Percentiles rank a stretch among this genome's conserved stretches.
These are phyloP conservation scores for Syzygium aromaticum DNA, from an alignment of 345 rosid species.

Conservation along the genomic window DNA sequence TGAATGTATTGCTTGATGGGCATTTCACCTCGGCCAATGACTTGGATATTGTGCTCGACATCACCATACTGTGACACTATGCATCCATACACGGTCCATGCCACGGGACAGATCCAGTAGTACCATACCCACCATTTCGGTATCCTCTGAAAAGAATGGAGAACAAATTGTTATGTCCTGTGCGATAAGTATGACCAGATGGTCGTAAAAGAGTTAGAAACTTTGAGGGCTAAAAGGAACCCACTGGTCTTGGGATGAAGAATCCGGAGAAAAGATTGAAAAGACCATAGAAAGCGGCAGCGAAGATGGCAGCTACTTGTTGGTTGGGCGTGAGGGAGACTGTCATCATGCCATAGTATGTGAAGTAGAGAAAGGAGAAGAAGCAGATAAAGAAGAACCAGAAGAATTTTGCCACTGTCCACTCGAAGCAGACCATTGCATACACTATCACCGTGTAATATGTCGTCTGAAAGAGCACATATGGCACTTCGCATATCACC, in stretches of 20 bases:
- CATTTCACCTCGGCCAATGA: slow-evolving; percentile 24
- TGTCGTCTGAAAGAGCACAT: slow-evolving; percentile 49
- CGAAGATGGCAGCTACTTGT: slow-evolving; percentile 77
- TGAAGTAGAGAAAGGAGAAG: slow-evolving; percentile 90
- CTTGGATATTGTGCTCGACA: slow-evolving; percentile 21
- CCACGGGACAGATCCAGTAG: slow-evolving; percentile 82
- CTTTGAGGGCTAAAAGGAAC: slow-evolving; percentile 8
- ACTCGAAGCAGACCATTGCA: slow-evolving; percentile 70
- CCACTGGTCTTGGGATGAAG: slow-evolving; percentile 78
- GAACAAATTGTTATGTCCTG: neutral
- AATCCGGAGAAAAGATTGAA: slow-evolving; percentile 90
- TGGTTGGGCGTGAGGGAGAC: slow-evolving; percentile 81
- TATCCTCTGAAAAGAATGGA: slow-evolving; percentile 34
- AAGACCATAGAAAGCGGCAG: slow-evolving; percentile 65
- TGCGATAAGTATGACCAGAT: neutral
- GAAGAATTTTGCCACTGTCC: slow-evolving; percentile 66
- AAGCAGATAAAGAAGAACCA: slow-evolving; percentile 83
- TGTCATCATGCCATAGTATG: slow-evolving; percentile 95
- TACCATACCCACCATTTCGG: slow-evolving; percentile 97
- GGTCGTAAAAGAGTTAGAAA: neutral
- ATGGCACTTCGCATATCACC: slow-evolving; percentile 76
- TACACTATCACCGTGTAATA: slow-evolving; percentile 66
- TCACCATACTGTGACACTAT: slow-evolving; percentile 70
- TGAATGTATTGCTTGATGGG: slow-evolving; percentile 35
- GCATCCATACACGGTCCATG: slow-evolving; percentile 79